Base-by-base conservation (phyloP, 495 filamentous ascomycete species). In the Penicillium fimorum region DNA sequence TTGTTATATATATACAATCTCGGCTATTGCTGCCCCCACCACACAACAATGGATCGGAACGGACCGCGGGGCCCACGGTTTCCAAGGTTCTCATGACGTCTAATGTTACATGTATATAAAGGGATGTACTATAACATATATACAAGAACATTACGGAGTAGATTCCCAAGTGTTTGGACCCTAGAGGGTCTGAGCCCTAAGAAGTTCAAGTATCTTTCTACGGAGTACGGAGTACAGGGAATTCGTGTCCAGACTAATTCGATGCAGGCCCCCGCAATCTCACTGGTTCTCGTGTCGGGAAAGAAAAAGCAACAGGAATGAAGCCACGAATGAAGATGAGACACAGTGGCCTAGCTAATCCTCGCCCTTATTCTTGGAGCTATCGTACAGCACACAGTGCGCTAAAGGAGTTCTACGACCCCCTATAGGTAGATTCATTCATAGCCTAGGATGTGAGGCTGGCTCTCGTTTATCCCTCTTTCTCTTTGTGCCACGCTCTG, bases 171-270 rank as follows among this genome's bases (percentile, higher is more conserved):
- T 47, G 54, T 46, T 48, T 27, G 33, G 54, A 38, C 54, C 42
- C 13, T 18, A 6, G 0, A 27, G 46, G 45, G 45, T 18, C 45
- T 43, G 54, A 48, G 49, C 46, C 37, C 45, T 56, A n/a, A 29
- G 24, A 38, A 17, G 29, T 46, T 13, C 5, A 27, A 32, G 44
- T 47, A 47, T 47, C n/a, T 10, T 1, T 8, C 17, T 47, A 47
- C 29, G 15, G n/a, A 27, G 35, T 38, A 38, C 35, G n/a, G 13
- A 37, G 33, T n/a, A n/a, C 24, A 29, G 24, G 44, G 45, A 43
- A 52, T 29, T 56, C 45, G 46, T 50, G 54, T 56, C 54, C 30
- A 56, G 45, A 35, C 54, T 27, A 20, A 1, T 46, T 29, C 43
- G 10, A 54, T 47, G 52, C 52, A 54, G 46, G 27, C 35, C 30